Conservation (phyloP, 1,284 basidiomycete species). For the Ustilago loliicola region DNA sequence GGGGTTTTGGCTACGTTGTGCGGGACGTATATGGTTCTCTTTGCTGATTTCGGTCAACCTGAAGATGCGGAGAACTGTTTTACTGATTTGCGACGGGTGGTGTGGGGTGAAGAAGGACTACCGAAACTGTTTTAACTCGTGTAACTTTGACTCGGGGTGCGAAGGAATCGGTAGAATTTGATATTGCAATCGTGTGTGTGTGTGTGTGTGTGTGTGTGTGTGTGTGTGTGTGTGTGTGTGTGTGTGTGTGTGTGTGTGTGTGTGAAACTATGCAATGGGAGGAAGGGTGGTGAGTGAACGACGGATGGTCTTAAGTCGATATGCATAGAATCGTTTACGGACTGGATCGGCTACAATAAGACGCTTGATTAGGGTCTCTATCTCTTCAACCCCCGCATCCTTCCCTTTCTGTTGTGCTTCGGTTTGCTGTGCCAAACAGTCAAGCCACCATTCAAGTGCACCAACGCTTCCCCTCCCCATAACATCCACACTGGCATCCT, state of each 20-base stretch:
- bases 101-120: conserved; percentile 35
- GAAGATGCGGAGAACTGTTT: conserved; percentile 30
- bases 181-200: too few relatives aligned
- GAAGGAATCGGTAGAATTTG: neutral
- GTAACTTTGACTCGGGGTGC: too few relatives aligned
- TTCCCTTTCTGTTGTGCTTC: neutral
- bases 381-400: conserved; percentile 20
- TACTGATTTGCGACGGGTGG: conserved; percentile 12
- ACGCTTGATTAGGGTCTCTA: conserved; percentile 31
- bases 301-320: conserved; percentile 31
- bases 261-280: neutral
- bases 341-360: conserved; percentile 55
- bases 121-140: conserved; percentile 27
- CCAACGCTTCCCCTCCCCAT: conserved; percentile 30
- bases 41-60: conserved; percentile 40
- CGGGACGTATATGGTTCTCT: conserved; percentile 37
- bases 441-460: conserved; percentile 65
- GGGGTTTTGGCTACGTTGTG: conserved; percentile 13
- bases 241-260: too few relatives aligned
- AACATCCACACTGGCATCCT: conserved; percentile 42
- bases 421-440: conserved; percentile 24
- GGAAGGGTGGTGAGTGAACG: neutral
- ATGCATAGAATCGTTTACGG: conserved; percentile 48
- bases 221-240: too few relatives aligned
- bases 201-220: too few relatives aligned